Evolutionary conservation across 345 rosid species (phyloP), one percentile per base, ranked within the genome.

Genomic region (Viola odorata): DNA sequence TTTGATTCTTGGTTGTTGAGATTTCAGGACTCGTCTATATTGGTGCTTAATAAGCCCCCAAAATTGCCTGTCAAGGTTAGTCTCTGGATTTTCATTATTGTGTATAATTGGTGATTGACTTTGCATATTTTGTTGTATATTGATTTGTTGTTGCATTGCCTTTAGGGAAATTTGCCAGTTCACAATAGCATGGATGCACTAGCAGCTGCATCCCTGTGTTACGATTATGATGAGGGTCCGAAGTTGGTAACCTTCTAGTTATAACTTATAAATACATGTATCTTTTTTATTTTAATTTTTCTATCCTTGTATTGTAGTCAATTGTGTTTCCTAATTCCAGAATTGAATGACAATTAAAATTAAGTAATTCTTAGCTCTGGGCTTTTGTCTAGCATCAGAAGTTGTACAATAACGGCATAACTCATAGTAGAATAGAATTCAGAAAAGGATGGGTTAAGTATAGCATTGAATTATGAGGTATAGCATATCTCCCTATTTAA

Each of bases 181-280:
- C 96, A 91, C 69, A 91, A 89, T 58, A 87, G 98, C 80, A 84
- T 91, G 98, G 98, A 91, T 70, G 95, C 89, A 5, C 79, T 91
- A 71, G 98, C 98, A 55, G 89, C 95, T 68, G 98, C 95, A 62
- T 92, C 98, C 71, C 65, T 91, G 69, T 89, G 92, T 45, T 89
- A 77, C 71, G 92, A 81, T 77, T 64, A 81, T 53, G 82, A 87
- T 36, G 95, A 89, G 58, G 91, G 92, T 62, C 98, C 96, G 68
- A 85, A 85, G 76, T 72, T 91, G 92, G 98, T 91, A 79, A 41
- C 74, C 23, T 54, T 41, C 50, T 66, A 6, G 15, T 47, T 66
- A 23, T 58, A 55, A 11, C 16, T 41, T n/a, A 40, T 4, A 15
- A 13, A 5, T n/a, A 53, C 59, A n/a, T n/a, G n/a, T n/a, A n/a